These are phyloP conservation scores for Zarea fungicola DNA, from an alignment of 2,329 filamentous ascomycete genomes.

Conservation along the genomic window DNA sequence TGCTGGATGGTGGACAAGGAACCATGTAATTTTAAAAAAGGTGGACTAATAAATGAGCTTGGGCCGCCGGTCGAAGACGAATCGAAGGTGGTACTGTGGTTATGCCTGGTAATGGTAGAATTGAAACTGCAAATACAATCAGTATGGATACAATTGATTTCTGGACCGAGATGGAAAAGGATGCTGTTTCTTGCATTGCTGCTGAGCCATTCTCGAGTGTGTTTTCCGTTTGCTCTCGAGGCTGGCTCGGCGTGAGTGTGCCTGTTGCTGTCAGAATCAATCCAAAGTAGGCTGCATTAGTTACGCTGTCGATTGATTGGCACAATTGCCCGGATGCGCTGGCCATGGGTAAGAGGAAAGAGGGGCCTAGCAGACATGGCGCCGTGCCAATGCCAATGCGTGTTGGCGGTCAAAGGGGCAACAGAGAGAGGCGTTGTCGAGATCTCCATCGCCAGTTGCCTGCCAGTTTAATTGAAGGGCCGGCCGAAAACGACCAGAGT, in stretches of 20 bases:
- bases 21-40: constrained; percentile 12
- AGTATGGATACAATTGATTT: no score
- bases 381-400: not conserved
- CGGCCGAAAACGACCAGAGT: not conserved
- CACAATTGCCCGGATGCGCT: not conserved
- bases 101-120: no score
- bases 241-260: no score
- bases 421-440: constrained; percentile 3
- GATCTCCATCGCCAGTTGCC: constrained; percentile 7
- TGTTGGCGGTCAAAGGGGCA: not conserved
- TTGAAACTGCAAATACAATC: no score
- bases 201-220: no score
- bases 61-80: constrained; percentile 1
- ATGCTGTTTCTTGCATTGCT: no score
- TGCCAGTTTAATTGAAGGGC: constrained; percentile 1
- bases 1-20: not conserved
- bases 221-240: not conserved
- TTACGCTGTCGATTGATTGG: no score
- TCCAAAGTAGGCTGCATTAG: no score
- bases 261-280: no score
- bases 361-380: not conserved
- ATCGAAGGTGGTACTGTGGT: not conserved
- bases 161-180: no score
- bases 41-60: constrained; percentile 12
- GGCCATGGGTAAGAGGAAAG: not conserved